These are phyloP conservation scores for Amphicarpaea edgeworthii DNA, from an alignment of 306 rosid genomes.

Conservation along the genomic window DNA sequence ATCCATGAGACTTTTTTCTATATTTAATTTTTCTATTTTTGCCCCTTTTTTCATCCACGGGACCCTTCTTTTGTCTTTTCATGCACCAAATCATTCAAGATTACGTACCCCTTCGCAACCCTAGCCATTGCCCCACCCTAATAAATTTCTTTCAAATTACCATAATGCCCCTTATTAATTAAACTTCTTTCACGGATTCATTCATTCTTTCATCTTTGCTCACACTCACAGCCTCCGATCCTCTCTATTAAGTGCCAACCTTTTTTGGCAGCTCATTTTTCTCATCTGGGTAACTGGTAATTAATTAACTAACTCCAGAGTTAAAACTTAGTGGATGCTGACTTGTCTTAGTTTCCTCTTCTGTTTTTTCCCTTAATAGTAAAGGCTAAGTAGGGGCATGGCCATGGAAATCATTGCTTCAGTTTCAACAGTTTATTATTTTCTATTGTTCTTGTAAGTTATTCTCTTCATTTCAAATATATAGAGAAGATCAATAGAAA, in stretches of 20 bases:
- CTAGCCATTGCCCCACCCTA: slow-evolving; percentile 68
- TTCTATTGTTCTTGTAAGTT: too few relatives aligned
- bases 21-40: slow-evolving; percentile 50
- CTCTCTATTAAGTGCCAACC: slow-evolving; percentile 51
- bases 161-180: slow-evolving; percentile 41
- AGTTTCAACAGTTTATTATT: too few relatives aligned
- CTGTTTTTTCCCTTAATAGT: slow-evolving; percentile 38
- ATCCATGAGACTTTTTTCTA: slow-evolving; percentile 49
- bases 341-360: background rate
- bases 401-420: too few relatives aligned
- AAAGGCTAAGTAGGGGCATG: too few relatives aligned
- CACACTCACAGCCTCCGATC: slow-evolving; percentile 53
- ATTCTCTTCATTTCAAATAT: too few relatives aligned
- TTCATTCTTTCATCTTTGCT: slow-evolving; percentile 22
- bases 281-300: slow-evolving; percentile 35
- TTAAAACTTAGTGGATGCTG: slow-evolving; percentile 35
- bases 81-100: slow-evolving; percentile 59
- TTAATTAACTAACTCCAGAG: too few relatives aligned
- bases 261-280: slow-evolving; percentile 48
- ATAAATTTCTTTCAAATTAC: slow-evolving; percentile 49
- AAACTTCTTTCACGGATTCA: slow-evolving; percentile 29
- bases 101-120: slow-evolving; percentile 52
- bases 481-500: background rate
- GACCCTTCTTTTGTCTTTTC: slow-evolving; percentile 64
- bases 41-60: slow-evolving; percentile 36